phyloP scores from a whole-genome alignment of 768 basidiomycete species.

The Calocybe cyanea region DNA sequence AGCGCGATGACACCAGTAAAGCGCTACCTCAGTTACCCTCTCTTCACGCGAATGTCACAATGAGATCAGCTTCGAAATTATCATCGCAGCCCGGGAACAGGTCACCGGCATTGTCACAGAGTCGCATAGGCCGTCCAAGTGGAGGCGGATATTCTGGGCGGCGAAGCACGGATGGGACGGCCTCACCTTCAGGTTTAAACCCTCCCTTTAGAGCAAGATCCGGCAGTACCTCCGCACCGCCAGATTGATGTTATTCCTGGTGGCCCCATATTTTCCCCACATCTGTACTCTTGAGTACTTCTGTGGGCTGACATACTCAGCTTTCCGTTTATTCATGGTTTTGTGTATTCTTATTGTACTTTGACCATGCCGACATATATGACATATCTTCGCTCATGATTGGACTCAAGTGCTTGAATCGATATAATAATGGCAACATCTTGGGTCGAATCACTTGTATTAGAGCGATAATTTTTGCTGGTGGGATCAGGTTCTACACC shows the following conservation, averaged over 20 bases:
- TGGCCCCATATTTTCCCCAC: neutral
- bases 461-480: too few species aligned
- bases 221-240: conserved; percentile 12
- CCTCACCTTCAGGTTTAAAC: conserved; percentile 6
- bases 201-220: conserved; percentile 13
- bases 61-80: conserved; percentile 39
- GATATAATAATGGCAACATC: too few species aligned
- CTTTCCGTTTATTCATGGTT: conserved; percentile 2
- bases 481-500: too few species aligned
- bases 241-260: neutral
- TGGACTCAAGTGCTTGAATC: too few species aligned
- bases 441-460: too few species aligned
- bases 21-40: conserved; percentile 39
- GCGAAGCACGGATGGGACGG: conserved; percentile 25
- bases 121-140: conserved; percentile 46
- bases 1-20: conserved; percentile 29
- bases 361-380: too few species aligned
- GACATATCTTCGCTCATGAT: too few species aligned
- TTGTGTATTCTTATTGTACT: conserved; percentile 10
- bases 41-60: conserved; percentile 41
- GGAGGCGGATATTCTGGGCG: conserved; percentile 26
- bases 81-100: conserved; percentile 28
- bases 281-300: neutral
- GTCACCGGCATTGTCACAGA: conserved; percentile 38
- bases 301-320: too few species aligned